These are phyloP conservation scores for Pythium apleroticum DNA, from an alignment of 352 stramenopile species.

Conservation along the genomic window DNA sequence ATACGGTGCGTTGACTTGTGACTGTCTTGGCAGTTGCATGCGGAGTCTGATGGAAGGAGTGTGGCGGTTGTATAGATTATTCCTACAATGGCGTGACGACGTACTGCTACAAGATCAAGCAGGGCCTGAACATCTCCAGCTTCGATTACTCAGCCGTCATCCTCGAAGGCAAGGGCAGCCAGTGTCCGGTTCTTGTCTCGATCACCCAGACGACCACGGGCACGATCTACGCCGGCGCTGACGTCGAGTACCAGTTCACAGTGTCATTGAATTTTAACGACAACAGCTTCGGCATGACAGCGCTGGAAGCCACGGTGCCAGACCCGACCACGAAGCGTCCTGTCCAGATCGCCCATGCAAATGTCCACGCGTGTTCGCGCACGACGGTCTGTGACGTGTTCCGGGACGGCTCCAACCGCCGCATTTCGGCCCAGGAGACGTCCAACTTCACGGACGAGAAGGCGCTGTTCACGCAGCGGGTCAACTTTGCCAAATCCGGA, in stretches of 20 bases:
- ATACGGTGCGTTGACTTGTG: slow-evolving; percentile 37
- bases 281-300: slow-evolving; percentile 66
- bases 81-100: slow-evolving; percentile 70
- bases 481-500: slow-evolving; percentile 43
- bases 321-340: slow-evolving; percentile 54
- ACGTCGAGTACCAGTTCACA: slow-evolving; percentile 71
- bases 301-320: slow-evolving; percentile 52
- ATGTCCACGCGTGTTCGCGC: slow-evolving; percentile 71
- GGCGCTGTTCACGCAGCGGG: slow-evolving; percentile 58
- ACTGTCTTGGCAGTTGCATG: neutral
- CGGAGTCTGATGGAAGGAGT: neutral
- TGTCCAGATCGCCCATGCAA: slow-evolving; percentile 72
- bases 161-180: slow-evolving; percentile 35
- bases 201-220: slow-evolving; percentile 45
- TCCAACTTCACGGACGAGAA: slow-evolving; percentile 75
- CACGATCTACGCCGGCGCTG: slow-evolving; percentile 29
- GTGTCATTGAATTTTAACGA: slow-evolving; percentile 70
- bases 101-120: slow-evolving; percentile 82
- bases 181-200: slow-evolving; percentile 64
- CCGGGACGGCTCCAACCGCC: slow-evolving; percentile 55
- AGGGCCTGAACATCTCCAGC: slow-evolving; percentile 67
- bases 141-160: slow-evolving; percentile 72
- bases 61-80: slow-evolving; percentile 47
- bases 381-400: slow-evolving; percentile 78
- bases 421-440: slow-evolving; percentile 70